Base-by-base conservation (phyloP, 1,139 yeast genomes). In the Diutina neorugosa region DNA sequence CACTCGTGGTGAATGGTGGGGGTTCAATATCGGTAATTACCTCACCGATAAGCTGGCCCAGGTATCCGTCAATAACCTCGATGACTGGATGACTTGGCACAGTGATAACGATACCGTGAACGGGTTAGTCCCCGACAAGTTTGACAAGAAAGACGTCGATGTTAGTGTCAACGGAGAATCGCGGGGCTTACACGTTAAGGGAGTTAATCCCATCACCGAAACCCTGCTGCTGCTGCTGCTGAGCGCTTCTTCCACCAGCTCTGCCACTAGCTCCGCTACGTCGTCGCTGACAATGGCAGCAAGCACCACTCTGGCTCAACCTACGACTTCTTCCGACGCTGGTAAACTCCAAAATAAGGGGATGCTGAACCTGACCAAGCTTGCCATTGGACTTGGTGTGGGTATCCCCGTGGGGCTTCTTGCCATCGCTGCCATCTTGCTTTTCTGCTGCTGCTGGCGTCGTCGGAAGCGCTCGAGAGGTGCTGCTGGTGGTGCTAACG, bases 311-410 rank as follows among this genome's bases (percentile, higher is more conserved):
- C n/a, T n/a, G n/a, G n/a, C n/a, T n/a, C n/a, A n/a, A n/a, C n/a
- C n/a, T n/a, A n/a, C 25, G 7, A 47, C 68, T 23, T 44, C 71
- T 2, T 55, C 70, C 3, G 53, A 69, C 9, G 53, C 12, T 12
- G 37, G 37, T 4, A 31, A 11, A 2, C 51, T 64, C 6, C 41
- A 65, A 2, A 54, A 63, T 46, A 59, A 43, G 63, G 1, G 52
- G 63, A 4, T 43, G 9, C 42, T 54, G 52, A 67, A 59, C 51
- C 70, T 68, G 52, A 76, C 76, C 58, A 76, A 78, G 5, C 71
- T 88, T 21, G 96, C 96, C 0, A 86, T 91, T 62, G 95, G 90
- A 0, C 78, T 91, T 57, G 97, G 96, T 53, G 93, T 86, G n/a
- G 87, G 86, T 5, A 76, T 91, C 52, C 96, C 96, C 1, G 74